Evolutionary conservation across 495 filamentous ascomycete genomes (phyloP).

Genomic region (Lasiosphaeris hirsuta): DNA sequence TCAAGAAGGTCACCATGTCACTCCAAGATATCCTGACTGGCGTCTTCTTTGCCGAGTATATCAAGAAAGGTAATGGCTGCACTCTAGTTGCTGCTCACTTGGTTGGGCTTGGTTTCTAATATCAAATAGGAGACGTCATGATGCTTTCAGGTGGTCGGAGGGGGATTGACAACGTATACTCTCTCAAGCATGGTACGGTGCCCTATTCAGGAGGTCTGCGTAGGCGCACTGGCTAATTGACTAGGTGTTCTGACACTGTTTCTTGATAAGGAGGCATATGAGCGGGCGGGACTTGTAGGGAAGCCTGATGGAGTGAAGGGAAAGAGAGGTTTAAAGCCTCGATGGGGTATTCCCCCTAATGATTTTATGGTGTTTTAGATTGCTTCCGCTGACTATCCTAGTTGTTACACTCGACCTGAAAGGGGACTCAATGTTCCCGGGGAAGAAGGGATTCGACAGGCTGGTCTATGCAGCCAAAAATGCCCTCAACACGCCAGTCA

Average conservation of each 20-base stretch:
- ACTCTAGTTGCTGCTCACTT: neutral
- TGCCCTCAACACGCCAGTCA: constrained; percentile 64
- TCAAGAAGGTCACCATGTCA: constrained; percentile 70
- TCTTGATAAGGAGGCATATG: constrained; percentile 79
- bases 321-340: constrained; percentile 48
- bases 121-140: constrained; percentile 66
- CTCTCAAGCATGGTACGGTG: constrained; percentile 61
- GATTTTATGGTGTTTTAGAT: neutral
- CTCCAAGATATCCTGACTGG: constrained; percentile 66
- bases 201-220: neutral
- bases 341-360: constrained; percentile 40
- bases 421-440: constrained; percentile 77
- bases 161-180: constrained; percentile 77
- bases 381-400: constrained; percentile 29
- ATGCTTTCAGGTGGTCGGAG: constrained; percentile 87
- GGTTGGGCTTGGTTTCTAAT: neutral
- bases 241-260: constrained; percentile 70
- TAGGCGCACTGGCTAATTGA: neutral
- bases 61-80: constrained; percentile 67
- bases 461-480: constrained; percentile 83
- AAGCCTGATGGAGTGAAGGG: constrained; percentile 60
- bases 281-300: constrained; percentile 78
- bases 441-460: constrained; percentile 87
- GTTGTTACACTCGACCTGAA: constrained; percentile 81
- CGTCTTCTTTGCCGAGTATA: constrained; percentile 81